Percentiles rank a stretch among this genome's conserved stretches.
Evolutionary conservation across 768 basidiomycete genomes (phyloP).

Genomic region (Lactifluus piperatus): DNA sequence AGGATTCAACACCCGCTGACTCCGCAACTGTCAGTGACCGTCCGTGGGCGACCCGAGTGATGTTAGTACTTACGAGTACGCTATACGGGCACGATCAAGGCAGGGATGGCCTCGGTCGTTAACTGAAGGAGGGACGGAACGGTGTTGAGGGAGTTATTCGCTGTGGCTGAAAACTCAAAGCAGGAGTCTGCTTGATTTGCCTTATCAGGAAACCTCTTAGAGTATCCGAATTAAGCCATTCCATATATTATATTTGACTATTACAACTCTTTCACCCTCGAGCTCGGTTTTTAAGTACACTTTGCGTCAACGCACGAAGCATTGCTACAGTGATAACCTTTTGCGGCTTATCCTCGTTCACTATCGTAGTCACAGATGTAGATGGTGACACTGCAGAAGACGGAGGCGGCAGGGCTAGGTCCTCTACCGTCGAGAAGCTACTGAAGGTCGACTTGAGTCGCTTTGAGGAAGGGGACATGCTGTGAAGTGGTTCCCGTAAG

Average conservation of each 20-base stretch:
- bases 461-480: slow-evolving; percentile 18
- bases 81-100: not conserved
- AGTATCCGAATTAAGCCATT: not conserved
- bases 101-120: slow-evolving; percentile 2
- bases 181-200: slow-evolving; percentile 7
- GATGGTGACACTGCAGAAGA: slow-evolving; percentile 14
- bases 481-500: not conserved
- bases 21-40: slow-evolving; percentile 15
- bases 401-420: slow-evolving; percentile 11
- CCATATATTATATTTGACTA: not conserved
- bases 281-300: slow-evolving; percentile 6
- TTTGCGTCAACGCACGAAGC: slow-evolving; percentile 17
- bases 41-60: not conserved
- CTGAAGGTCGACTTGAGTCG: slow-evolving; percentile 15
- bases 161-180: slow-evolving; percentile 17
- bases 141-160: slow-evolving; percentile 13
- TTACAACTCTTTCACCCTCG: not conserved
- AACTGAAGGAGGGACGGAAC: not conserved
- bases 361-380: slow-evolving; percentile 11
- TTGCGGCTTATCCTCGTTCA: slow-evolving; percentile 5
- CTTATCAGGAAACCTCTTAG: slow-evolving; percentile 10
- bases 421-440: slow-evolving; percentile 6
- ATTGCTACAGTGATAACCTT: slow-evolving; percentile 17
- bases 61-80: not conserved
- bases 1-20: slow-evolving; percentile 22